These are phyloP conservation scores for Termitomyces sp. DNA, from an alignment of 768 basidiomycete species.

Conservation along the genomic window DNA sequence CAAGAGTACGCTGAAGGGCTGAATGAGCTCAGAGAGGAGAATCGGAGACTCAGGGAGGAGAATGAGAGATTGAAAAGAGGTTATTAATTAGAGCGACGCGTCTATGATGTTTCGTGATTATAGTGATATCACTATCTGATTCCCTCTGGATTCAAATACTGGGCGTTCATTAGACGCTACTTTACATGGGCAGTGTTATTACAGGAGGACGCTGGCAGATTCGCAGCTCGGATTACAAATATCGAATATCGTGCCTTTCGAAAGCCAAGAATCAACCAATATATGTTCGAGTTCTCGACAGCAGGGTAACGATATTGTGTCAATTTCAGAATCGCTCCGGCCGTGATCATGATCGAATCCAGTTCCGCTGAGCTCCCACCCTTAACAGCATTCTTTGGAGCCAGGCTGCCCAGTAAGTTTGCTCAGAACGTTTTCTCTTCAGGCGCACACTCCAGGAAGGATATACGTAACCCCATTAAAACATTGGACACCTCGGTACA, in stretches of 20 bases:
- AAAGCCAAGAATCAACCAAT: too few species aligned
- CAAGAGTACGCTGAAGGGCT: slow-evolving; percentile 59
- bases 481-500: neutral
- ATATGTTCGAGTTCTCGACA: too few species aligned
- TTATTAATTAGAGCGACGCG: neutral
- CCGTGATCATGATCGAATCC: neutral
- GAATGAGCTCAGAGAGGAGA: slow-evolving; percentile 58
- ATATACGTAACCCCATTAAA: neutral
- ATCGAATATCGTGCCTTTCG: too few species aligned
- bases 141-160: neutral
- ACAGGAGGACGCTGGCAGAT: too few species aligned
- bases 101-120: neutral
- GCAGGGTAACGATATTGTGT: too few species aligned
- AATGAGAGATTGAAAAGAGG: slow-evolving; percentile 55
- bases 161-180: neutral
- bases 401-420: neutral
- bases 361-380: neutral
- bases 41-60: slow-evolving; percentile 57
- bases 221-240: too few species aligned
- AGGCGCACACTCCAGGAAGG: neutral
- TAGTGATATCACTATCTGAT: neutral
- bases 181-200: too few species aligned
- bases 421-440: neutral
- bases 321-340: too few species aligned
- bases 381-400: neutral